Evolutionary conservation across 1,139 yeast genomes (phyloP).

Genomic region (Sugiyamaella paludigena): DNA sequence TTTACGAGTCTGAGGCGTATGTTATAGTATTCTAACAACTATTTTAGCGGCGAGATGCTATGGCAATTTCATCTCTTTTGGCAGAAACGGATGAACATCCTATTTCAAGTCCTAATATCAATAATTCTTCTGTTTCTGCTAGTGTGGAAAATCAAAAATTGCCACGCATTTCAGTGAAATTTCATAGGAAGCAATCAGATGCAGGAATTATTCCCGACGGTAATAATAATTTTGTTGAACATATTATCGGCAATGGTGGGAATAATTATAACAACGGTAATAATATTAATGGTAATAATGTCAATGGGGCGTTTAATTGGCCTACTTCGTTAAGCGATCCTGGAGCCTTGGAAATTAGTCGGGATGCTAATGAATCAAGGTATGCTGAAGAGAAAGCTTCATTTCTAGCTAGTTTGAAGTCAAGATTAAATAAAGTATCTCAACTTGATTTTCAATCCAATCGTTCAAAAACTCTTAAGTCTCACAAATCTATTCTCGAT

Average conservation of each 20-base stretch:
- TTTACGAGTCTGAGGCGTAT: not conserved
- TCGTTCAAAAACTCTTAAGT: not conserved
- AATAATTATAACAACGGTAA: not conserved
- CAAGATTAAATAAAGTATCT: conserved; percentile 4
- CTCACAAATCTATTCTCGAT: conserved; percentile 7
- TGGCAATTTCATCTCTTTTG: conserved; percentile 16
- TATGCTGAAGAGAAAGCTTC: conserved; percentile 7
- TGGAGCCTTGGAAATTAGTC: conserved; percentile 5
- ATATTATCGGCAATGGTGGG: not conserved
- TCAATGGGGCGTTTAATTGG: conserved; percentile 10
- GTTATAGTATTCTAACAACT: not conserved
- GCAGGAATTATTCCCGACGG: not conserved
- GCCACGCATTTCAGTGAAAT: no score
- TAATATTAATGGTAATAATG: not conserved
- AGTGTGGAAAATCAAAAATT: no score
- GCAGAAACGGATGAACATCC: conserved; percentile 1
- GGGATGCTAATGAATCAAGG: conserved; percentile 4
- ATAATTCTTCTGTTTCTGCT: not conserved
- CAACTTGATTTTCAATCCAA: conserved; percentile 3
- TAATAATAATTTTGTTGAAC: not conserved
- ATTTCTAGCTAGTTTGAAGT: conserved; percentile 5
- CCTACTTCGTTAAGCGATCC: conserved; percentile 6
- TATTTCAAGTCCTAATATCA: not conserved
- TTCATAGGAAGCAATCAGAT: not conserved
- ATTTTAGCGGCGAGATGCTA: conserved; percentile 17